Conservation (phyloP, 2,329 filamentous ascomycete genomes). For the Iodosphaeria phyllophila region DNA sequence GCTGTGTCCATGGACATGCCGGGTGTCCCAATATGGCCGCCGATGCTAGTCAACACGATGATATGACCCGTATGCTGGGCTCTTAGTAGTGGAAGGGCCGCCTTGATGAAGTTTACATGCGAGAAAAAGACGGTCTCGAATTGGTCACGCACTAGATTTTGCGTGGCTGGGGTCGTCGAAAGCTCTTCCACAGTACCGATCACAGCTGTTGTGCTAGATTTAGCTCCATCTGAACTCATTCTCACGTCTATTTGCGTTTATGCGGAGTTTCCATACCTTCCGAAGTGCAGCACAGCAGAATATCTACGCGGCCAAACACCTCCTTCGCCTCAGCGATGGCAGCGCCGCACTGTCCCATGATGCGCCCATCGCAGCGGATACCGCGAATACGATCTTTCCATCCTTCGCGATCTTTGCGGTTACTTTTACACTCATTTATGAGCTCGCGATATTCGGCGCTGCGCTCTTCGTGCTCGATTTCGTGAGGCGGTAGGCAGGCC, state of each 20-base stretch:
- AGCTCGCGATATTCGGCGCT: slow-evolving; percentile 67
- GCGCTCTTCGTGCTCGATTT: slow-evolving; percentile 60
- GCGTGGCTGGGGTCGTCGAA: slow-evolving; percentile 49
- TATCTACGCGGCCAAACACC: slow-evolving; percentile 73
- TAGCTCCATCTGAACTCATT: slow-evolving; percentile 1
- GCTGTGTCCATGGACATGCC: slow-evolving; percentile 83
- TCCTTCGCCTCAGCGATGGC: slow-evolving; percentile 75
- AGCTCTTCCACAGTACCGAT: slow-evolving; percentile 87
- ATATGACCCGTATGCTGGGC: slow-evolving; percentile 73
- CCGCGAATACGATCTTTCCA: slow-evolving; percentile 64
- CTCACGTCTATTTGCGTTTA: background rate
- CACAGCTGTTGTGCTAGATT: slow-evolving; percentile 35
- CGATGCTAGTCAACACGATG: slow-evolving; percentile 75
- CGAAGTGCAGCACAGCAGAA: slow-evolving; percentile 74
- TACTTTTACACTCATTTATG: slow-evolving; percentile 48
- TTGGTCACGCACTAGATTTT: slow-evolving; percentile 70
- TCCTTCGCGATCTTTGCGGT: slow-evolving; percentile 46
- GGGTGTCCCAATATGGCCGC: slow-evolving; percentile 81
- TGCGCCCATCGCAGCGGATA: slow-evolving; percentile 43
- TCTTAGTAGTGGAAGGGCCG: slow-evolving; percentile 62
- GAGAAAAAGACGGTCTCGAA: slow-evolving; percentile 94
- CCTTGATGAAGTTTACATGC: slow-evolving; percentile 90
- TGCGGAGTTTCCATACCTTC: too few species aligned
- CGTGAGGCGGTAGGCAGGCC: slow-evolving; percentile 60
- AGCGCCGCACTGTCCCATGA: slow-evolving; percentile 57